phyloP scores from a whole-genome alignment of 106 monocot genomes.

The Acorus calamus region DNA sequence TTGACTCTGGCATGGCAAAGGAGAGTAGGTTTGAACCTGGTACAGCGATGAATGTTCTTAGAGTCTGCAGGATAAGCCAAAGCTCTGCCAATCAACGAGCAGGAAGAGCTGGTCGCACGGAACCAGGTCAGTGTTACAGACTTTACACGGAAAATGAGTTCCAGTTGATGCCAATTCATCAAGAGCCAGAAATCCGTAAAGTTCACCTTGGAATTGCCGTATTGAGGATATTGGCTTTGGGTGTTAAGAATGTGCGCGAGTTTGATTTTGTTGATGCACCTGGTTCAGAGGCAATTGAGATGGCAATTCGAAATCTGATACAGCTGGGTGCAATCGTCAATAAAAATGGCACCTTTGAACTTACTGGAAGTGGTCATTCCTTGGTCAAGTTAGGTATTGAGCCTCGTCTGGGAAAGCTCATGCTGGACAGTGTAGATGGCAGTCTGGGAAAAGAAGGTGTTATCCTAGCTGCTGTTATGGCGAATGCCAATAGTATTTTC shows the following conservation, averaged over 20 bases:
- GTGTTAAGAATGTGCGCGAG: slow-evolving; percentile 42
- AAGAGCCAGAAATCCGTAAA: slow-evolving; percentile 92
- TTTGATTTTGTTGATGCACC: slow-evolving; percentile 98
- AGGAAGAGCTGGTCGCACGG: slow-evolving; percentile 85
- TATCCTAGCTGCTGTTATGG: slow-evolving; percentile 87
- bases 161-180: slow-evolving; percentile 48
- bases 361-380: slow-evolving; percentile 46
- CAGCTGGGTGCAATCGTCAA: slow-evolving; percentile 49
- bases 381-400: slow-evolving; percentile 82
- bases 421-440: slow-evolving; percentile 51
- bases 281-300: slow-evolving; percentile 46
- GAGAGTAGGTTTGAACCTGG: slow-evolving; percentile 74
- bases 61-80: slow-evolving; percentile 63
- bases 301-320: slow-evolving; percentile 59
- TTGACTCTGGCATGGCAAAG: slow-evolving; percentile 93
- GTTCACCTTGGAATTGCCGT: slow-evolving; percentile 89
- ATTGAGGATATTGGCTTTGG: slow-evolving; percentile 71
- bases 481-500: slow-evolving; percentile 88
- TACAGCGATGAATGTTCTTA: slow-evolving; percentile 80
- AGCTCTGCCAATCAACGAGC: slow-evolving; percentile 92
- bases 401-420: slow-evolving; percentile 90
- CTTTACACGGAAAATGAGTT: slow-evolving; percentile 71
- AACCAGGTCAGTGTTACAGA: slow-evolving; percentile 80
- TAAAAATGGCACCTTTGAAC: slow-evolving; percentile 24
- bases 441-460: slow-evolving; percentile 71